Percentiles rank a stretch among this genome's conserved stretches.
Conservation (phyloP, 2,329 filamentous ascomycete species). For the Botrytis tulipae region DNA sequence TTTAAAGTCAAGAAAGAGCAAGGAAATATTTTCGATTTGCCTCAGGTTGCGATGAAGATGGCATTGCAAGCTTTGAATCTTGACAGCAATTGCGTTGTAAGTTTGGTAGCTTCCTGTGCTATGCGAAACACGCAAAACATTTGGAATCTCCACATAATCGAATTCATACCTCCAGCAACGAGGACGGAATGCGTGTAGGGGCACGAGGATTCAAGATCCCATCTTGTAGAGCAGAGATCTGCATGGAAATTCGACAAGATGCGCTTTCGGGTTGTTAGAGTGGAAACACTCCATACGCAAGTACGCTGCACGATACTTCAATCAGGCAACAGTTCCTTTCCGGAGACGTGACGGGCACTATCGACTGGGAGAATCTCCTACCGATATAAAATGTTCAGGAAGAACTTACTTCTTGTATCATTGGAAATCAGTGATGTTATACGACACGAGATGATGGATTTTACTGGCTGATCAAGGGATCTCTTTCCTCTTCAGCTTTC, state of each 20-base stretch:
- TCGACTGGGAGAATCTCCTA: accelerated
- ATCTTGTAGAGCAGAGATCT: neutral
- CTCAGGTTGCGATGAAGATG: neutral
- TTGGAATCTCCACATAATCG: neutral
- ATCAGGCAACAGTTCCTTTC: neutral
- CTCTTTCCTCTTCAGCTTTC: no score
- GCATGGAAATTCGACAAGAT: neutral
- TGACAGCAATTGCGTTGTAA: neutral
- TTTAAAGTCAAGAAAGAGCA: neutral
- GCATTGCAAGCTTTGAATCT: neutral
- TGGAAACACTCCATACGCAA: neutral
- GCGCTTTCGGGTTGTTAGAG: neutral
- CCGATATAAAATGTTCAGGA: neutral
- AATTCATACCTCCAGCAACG: neutral
- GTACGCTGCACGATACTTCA: neutral
- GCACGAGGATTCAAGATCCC: neutral
- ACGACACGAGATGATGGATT: neutral
- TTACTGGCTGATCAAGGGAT: neutral
- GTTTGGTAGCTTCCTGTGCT: neutral
- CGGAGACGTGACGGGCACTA: neutral
- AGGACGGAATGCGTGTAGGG: neutral
- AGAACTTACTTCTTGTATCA: neutral
- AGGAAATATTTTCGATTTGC: neutral
- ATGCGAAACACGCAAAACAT: neutral
- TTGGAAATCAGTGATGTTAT: neutral